phyloP scores from a whole-genome alignment of 2,329 filamentous ascomycete genomes.

The Aureobasidium sp. region DNA sequence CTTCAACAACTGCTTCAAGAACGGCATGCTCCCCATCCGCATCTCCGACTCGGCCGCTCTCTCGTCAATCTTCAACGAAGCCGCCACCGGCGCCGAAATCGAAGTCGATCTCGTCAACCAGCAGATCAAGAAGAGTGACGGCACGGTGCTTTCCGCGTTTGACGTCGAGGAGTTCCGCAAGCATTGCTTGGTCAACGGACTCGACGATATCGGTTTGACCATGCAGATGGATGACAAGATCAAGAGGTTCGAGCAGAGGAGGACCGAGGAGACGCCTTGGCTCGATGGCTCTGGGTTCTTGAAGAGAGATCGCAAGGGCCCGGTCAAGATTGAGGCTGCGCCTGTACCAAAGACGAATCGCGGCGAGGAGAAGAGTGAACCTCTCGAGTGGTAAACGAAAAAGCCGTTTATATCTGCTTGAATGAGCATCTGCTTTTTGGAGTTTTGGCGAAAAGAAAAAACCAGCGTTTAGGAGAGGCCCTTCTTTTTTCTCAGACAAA shows the following conservation, averaged over 20 bases:
- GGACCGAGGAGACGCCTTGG: constrained; percentile 78
- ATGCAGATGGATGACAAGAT: constrained; percentile 92
- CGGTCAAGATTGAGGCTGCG: constrained; percentile 56
- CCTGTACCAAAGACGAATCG: constrained; percentile 84
- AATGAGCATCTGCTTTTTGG: constrained; percentile 10
- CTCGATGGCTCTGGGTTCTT: constrained; percentile 82
- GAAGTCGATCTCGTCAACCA: constrained; percentile 87
- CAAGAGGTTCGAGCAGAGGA: constrained; percentile 68
- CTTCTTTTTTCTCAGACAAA: too few relatives aligned
- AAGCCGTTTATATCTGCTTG: constrained; percentile 4
- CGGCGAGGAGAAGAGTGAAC: constrained; percentile 75
- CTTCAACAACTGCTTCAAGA: constrained; percentile 99
- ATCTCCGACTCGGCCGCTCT: constrained; percentile 63
- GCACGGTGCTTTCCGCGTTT: constrained; percentile 68
- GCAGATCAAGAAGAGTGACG: constrained; percentile 67
- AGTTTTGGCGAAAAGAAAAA: too few relatives aligned
- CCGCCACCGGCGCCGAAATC: constrained; percentile 70
- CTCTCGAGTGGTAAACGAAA: constrained; percentile 69
- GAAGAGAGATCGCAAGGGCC: constrained; percentile 47
- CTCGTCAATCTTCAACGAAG: constrained; percentile 66
- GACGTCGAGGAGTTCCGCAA: constrained; percentile 91
- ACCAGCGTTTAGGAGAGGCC: too few relatives aligned
- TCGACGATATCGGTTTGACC: constrained; percentile 92
- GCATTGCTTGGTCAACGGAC: constrained; percentile 85
- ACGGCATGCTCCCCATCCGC: constrained; percentile 88